phyloP scores from a whole-genome alignment of 805 yeast genomes.

The Wickerhamiella brachini region DNA sequence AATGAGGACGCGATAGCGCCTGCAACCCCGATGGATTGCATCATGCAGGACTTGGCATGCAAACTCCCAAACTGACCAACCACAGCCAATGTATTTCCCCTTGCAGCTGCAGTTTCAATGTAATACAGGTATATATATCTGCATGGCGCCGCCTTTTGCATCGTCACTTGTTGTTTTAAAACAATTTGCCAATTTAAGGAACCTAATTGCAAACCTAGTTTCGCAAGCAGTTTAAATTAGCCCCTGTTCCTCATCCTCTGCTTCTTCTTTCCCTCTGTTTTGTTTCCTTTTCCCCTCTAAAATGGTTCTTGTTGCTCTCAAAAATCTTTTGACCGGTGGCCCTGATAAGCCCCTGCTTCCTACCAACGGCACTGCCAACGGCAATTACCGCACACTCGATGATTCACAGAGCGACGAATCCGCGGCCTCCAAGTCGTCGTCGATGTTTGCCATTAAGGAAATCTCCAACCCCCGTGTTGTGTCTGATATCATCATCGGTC shows the following conservation, averaged over 20 bases:
- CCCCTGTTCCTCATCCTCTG: background rate
- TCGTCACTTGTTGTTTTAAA: background rate
- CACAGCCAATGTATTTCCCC: background rate
- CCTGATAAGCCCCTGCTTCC: conserved; percentile 21
- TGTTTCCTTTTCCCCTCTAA: background rate
- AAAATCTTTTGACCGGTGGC: conserved; percentile 20
- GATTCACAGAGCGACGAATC: background rate
- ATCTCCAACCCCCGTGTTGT: conserved; percentile 60
- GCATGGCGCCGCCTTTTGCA: background rate
- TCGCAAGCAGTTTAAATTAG: background rate
- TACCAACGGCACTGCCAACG: conserved; percentile 3
- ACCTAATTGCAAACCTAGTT: conserved; percentile 1
- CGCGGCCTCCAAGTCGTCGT: conserved; percentile 1
- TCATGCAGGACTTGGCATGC: background rate
- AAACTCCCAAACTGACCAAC: background rate
- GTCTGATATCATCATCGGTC: conserved; percentile 86
- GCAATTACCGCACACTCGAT: background rate
- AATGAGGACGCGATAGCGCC: background rate
- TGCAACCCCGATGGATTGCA: background rate
- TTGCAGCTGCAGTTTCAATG: background rate
- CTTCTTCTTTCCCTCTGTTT: background rate
- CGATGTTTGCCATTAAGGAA: conserved; percentile 15
- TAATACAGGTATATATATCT: background rate
- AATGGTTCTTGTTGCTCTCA: conserved; percentile 24
- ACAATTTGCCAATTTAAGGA: background rate